Base-by-base conservation (phyloP, 345 rosid species). In the Euclidium syriacum region DNA sequence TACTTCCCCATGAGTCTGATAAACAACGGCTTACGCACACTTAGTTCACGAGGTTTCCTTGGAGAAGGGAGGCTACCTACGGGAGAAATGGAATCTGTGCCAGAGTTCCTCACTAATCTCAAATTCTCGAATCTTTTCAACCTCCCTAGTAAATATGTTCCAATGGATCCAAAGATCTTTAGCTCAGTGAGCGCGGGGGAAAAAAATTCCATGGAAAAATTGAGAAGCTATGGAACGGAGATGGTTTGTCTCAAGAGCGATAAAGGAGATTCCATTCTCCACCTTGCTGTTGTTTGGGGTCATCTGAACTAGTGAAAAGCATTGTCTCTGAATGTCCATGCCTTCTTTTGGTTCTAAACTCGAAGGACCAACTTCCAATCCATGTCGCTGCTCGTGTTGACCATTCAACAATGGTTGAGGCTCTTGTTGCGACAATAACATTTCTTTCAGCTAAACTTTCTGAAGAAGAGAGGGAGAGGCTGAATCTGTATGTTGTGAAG, bases 301-400 rank as follows among this genome's bases (percentile, higher is more conserved):
- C 17, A 39, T 38, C 26, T 26, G 29, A 50, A 5, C 39, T 38
- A 27, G 59, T 64, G n/a, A 40, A 51, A 11, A 14, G 3, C 17
- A 63, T 50, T 26, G 15, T 63, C 14, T 62, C 48, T 4, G 16
- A 50, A 50, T 49, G 39, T 5, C 58, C 58, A 1, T 27, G 4
- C 4, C 44, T 65, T 52, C 9, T 54, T 0, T 42, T 52, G n/a
- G 27, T 42, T 9, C 19, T 22, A 20, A 68, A 39, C 8, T 22
- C 0, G 8, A 10, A 40, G 5, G 41, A 62, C 12, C 27, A 58
- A 16, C 42, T 62, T 40, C 47, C 67, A 4, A 17, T 77, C n/a
- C 77, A 77, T 29, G 22, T 35, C 0, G 68, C 74, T 0, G 67
- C 67, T 11, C 2, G 3, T 19, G 23, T 47, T 5, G 64, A 59